A percentile compares a stretch with the other conserved stretches of the same genome.
Evolutionary conservation across 176 grass and related monocot genomes (phyloP).

Genomic region (Hordeum marinum): DNA sequence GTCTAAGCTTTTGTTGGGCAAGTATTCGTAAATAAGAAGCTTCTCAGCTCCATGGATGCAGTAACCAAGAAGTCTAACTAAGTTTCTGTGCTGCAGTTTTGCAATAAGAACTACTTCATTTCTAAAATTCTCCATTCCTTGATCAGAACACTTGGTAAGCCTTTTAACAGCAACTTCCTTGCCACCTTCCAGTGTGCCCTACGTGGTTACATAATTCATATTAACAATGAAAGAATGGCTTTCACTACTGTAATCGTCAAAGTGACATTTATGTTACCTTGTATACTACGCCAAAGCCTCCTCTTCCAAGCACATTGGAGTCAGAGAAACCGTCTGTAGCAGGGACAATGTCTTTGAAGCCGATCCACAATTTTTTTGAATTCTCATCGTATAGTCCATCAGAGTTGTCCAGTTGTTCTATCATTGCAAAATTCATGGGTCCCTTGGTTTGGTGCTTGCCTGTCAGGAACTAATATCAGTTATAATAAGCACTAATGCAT

Average conservation of each 20-base stretch:
- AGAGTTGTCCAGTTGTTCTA: not conserved
- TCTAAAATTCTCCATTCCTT: slow-evolving; percentile 40
- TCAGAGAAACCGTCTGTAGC: slow-evolving; percentile 47
- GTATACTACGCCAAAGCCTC: slow-evolving; percentile 47
- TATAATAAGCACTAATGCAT: not conserved
- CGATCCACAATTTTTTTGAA: not conserved
- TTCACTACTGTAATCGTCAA: too few relatives aligned
- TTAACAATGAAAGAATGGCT: too few relatives aligned
- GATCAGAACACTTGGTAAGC: not conserved
- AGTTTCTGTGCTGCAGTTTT: slow-evolving; percentile 54
- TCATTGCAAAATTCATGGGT: not conserved
- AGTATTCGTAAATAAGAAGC: slow-evolving; percentile 51
- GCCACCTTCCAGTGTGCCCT: slow-evolving; percentile 34
- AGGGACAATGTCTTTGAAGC: slow-evolving; percentile 1
- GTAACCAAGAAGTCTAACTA: slow-evolving; percentile 44
- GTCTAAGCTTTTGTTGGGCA: slow-evolving; percentile 58
- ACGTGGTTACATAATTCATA: not conserved
- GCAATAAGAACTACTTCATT: slow-evolving; percentile 54
- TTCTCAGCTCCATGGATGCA: slow-evolving; percentile 44
- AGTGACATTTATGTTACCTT: slow-evolving; percentile 25
- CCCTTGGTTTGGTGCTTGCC: not conserved
- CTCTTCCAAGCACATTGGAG: slow-evolving; percentile 34
- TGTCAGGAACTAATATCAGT: not conserved
- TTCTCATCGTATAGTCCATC: not conserved
- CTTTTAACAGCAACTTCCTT: slow-evolving; percentile 57